These are phyloP conservation scores for Penicillium chermesinum DNA, from an alignment of 495 filamentous ascomycete species.

Conservation along the genomic window DNA sequence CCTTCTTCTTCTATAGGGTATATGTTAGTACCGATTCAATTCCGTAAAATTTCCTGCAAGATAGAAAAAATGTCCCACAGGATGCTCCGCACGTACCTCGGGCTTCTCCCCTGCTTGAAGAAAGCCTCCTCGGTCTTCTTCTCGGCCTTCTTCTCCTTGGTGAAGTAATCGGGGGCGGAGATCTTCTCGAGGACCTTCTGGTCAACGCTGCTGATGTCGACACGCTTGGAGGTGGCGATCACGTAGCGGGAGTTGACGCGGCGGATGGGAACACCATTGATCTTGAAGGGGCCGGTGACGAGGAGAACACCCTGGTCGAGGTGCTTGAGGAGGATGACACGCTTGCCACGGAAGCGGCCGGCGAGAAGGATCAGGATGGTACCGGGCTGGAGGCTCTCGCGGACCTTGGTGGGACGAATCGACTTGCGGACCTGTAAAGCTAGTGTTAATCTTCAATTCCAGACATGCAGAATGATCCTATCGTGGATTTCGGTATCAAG, in stretches of 20 bases:
- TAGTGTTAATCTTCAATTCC: conserved; percentile 28
- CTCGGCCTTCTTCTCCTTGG: conserved; percentile 83
- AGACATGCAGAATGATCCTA: not conserved
- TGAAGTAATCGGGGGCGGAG: conserved; percentile 82
- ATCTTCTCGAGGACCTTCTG: conserved; percentile 79
- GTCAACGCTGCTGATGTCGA: conserved; percentile 83
- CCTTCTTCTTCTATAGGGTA: conserved; percentile 81
- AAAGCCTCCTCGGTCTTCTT: conserved; percentile 94
- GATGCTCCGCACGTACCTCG: conserved; percentile 60
- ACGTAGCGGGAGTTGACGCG: conserved; percentile 98
- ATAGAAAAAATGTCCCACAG: too few relatives aligned
- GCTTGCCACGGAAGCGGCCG: conserved; percentile 99
- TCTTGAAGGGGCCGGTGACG: conserved; percentile 98
- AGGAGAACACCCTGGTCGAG: conserved; percentile 96
- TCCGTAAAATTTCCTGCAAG: too few relatives aligned
- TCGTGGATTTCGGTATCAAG: not conserved
- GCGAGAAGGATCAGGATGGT: conserved; percentile 96
- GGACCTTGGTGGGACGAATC: conserved; percentile 75
- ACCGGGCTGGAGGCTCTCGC: conserved; percentile 83
- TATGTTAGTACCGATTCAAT: conserved; percentile 16
- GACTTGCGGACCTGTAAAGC: conserved; percentile 83
- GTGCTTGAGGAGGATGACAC: conserved; percentile 95
- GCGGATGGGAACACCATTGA: conserved; percentile 98
- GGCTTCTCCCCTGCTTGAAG: conserved; percentile 98
- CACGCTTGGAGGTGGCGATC: conserved; percentile 88